Percentiles rank a stretch among this genome's conserved stretches.
These are phyloP conservation scores for Piper betle DNA, from an alignment of 164 flowering plant genomes.

Conservation along the genomic window DNA sequence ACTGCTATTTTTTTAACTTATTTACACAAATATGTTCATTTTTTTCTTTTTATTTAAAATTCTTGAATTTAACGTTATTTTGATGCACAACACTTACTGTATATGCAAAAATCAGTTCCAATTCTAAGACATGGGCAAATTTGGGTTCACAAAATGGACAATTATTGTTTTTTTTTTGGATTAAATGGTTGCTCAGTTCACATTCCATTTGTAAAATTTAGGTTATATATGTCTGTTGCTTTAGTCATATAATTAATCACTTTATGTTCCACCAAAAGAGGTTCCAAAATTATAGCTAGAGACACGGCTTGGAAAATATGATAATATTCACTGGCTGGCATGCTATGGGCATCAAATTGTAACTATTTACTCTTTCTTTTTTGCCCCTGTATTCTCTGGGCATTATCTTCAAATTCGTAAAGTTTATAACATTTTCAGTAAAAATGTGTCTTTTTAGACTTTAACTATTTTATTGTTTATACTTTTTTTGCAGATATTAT, in stretches of 20 bases:
- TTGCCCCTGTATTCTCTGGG: neutral
- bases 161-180: too few species aligned
- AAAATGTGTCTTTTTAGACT: neutral
- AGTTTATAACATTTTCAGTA: neutral
- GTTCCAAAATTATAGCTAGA: neutral
- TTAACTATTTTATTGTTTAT: neutral
- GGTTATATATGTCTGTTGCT: neutral
- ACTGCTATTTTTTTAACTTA: neutral
- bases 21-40: neutral
- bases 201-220: too few species aligned
- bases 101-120: too few species aligned
- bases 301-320: neutral
- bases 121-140: too few species aligned
- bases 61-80: too few species aligned
- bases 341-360: neutral
- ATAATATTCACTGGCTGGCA: neutral
- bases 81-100: too few species aligned
- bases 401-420: neutral
- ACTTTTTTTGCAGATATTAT: constrained; percentile 37
- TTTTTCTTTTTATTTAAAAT: too few species aligned
- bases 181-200: too few species aligned
- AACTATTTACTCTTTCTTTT: neutral
- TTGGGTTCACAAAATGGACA: too few species aligned
- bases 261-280: neutral
- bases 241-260: neutral